phyloP scores from a whole-genome alignment of 2,329 filamentous ascomycete species.

The Fusarium coicis region DNA sequence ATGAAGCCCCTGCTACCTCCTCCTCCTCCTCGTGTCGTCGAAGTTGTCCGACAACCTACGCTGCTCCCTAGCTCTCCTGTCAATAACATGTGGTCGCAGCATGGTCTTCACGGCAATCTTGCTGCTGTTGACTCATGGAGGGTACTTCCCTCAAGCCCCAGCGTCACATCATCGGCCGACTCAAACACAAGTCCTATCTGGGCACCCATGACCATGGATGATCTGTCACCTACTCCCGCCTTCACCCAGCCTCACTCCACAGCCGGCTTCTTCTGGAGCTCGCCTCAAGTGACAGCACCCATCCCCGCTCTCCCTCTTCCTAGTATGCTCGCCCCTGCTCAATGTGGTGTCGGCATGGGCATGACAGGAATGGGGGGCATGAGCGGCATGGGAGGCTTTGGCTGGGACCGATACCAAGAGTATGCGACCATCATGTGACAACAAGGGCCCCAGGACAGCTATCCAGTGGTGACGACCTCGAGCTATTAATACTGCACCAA shows the following conservation, averaged over 20 bases:
- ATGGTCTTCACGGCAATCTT: slow-evolving; percentile 71
- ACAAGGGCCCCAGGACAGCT: slow-evolving; percentile 62
- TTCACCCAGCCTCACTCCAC: slow-evolving; percentile 80
- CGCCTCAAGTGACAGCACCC: slow-evolving; percentile 77
- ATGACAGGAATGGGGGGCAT: slow-evolving; percentile 75
- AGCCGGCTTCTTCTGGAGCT: slow-evolving; percentile 81
- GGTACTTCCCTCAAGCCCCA: slow-evolving; percentile 88
- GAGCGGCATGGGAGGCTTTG: slow-evolving; percentile 74
- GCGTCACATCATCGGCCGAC: slow-evolving; percentile 78
- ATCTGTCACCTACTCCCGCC: slow-evolving; percentile 82
- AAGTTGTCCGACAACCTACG: slow-evolving; percentile 86
- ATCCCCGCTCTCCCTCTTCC: slow-evolving; percentile 84
- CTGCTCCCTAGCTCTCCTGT: slow-evolving; percentile 85
- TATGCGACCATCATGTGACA: slow-evolving; percentile 90
- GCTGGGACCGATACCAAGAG: slow-evolving; percentile 87
- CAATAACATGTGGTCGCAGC: slow-evolving; percentile 84
- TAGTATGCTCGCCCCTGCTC: slow-evolving; percentile 80
- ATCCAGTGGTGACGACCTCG: slow-evolving; percentile 61
- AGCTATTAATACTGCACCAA: slow-evolving; percentile 53
- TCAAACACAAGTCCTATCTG: slow-evolving; percentile 77
- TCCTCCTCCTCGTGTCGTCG: slow-evolving; percentile 87
- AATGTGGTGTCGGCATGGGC: slow-evolving; percentile 82
- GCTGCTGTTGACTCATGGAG: slow-evolving; percentile 86
- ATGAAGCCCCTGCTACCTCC: slow-evolving; percentile 89
- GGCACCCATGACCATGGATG: slow-evolving; percentile 80